Evolutionary conservation across 1,284 basidiomycete species (phyloP).

Genomic region (Amylostereum areolatum): DNA sequence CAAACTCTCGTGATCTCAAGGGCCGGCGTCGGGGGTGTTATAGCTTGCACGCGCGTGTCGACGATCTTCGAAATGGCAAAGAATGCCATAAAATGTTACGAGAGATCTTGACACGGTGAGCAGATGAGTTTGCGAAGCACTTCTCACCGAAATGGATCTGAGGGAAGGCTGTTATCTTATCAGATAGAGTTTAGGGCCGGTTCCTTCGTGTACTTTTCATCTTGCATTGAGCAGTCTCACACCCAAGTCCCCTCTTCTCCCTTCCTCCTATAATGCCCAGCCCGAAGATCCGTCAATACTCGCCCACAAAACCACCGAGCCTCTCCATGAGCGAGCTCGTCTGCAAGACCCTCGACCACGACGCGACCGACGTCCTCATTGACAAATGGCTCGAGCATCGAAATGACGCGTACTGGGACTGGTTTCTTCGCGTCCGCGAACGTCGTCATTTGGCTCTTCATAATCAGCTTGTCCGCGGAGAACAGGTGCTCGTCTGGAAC

Average conservation of each 20-base stretch:
- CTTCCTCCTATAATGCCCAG: background rate
- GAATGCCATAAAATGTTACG: no score
- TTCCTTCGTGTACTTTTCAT: background rate
- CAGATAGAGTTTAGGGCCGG: background rate
- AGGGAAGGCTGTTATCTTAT: no score
- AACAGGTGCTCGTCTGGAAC: slow-evolving; percentile 65
- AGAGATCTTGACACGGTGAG: no score
- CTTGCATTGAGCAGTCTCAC: background rate
- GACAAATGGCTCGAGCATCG: slow-evolving; percentile 76
- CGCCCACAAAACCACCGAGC: slow-evolving; percentile 55
- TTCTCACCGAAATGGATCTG: no score
- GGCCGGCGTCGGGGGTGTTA: no score
- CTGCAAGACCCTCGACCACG: slow-evolving; percentile 67
- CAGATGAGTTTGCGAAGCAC: no score
- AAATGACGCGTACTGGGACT: slow-evolving; percentile 67
- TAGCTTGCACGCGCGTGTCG: no score
- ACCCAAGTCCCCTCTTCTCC: background rate
- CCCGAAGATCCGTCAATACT: slow-evolving; percentile 39
- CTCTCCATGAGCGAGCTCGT: slow-evolving; percentile 70
- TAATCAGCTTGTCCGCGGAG: slow-evolving; percentile 31
- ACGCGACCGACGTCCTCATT: slow-evolving; percentile 67
- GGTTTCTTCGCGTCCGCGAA: slow-evolving; percentile 64
- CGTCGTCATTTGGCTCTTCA: slow-evolving; percentile 43
- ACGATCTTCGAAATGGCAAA: no score
- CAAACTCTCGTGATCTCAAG: no score